A percentile compares a stretch with the other conserved stretches of the same genome.
phyloP scores from a whole-genome alignment of 176 grass and related monocot genomes.

The Musa acuminata region DNA sequence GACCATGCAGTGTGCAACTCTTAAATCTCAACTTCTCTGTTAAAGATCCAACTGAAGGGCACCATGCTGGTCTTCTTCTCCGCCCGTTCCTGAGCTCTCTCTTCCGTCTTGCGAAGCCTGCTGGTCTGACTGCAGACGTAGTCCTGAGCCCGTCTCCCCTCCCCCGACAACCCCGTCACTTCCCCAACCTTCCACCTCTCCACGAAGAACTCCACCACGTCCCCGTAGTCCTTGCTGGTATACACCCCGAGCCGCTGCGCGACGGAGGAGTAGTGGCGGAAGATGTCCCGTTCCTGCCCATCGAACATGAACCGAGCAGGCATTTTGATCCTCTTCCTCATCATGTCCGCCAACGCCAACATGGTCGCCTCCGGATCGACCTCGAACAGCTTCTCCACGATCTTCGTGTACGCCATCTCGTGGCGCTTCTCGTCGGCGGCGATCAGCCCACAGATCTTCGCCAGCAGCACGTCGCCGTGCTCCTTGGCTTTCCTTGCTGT shows the following conservation, averaged over 20 bases:
- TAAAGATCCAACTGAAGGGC: too few relatives aligned
- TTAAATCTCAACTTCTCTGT: too few relatives aligned
- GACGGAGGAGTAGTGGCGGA: constrained; percentile 25
- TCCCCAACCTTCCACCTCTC: constrained; percentile 16
- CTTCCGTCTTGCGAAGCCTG: constrained; percentile 20
- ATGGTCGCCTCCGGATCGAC: constrained; percentile 19
- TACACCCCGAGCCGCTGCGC: constrained; percentile 37
- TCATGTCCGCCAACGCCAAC: constrained; percentile 29
- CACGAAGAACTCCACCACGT: constrained; percentile 30
- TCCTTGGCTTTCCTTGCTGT: constrained; percentile 16
- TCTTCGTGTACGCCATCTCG: constrained; percentile 32
- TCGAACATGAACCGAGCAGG: constrained; percentile 36
- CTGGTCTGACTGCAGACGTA: constrained; percentile 21
- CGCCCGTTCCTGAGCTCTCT: not conserved
- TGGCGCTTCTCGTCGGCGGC: constrained; percentile 37
- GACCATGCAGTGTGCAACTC: too few relatives aligned
- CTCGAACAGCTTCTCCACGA: constrained; percentile 33
- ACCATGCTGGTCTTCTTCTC: too few relatives aligned
- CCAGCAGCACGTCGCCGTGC: constrained; percentile 15
- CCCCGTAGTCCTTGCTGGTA: constrained; percentile 32
- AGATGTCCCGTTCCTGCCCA: constrained; percentile 22
- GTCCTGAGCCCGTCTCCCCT: constrained; percentile 28
- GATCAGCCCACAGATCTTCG: constrained; percentile 33
- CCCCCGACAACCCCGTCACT: not conserved
- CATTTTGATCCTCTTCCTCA: constrained; percentile 33